Evolutionary conservation across 179 eudicot species (phyloP), one percentile per base, ranked within the genome.

Genomic region (Spergularia azorica): DNA sequence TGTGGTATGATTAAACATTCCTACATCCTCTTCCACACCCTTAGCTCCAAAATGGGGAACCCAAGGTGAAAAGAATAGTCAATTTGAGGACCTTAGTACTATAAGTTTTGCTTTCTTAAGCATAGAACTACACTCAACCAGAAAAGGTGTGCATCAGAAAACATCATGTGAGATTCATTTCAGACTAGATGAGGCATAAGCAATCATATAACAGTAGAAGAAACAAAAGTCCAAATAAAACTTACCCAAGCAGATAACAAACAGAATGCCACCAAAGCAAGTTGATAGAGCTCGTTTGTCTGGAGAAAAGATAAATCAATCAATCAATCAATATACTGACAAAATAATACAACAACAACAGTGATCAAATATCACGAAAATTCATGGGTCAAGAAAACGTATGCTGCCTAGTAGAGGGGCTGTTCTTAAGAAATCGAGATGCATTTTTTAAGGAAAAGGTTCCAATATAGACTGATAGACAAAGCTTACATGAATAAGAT

Each of bases 221-320:
- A 55, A 62, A 66, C 63, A 66, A 71, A 57, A 18, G 64, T 14
- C 16, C 61, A n/a, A 63, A 61, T 50, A 63, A 57, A 32, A 76
- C 95, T 79, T 84, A 95, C 98, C 98, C 97, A 93, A 77, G 97
- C 98, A 71, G 97, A 95, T 74, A 93, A 83, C 85, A 95, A 88
- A 90, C 98, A 95, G 88, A 95, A 95, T 7, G 98, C 98, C 81
- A 95, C 98, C 62, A 88, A 80, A 76, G 97, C 97, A 62, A 95
- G 97, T 86, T 95, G 98, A 85, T 91, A 95, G 38, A 95, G 96
- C 83, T 95, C 98, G 81, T 93, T 95, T 77, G 98, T 93, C 98
- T 95, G 93, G 48, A 76, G 60, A 59, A 74, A 54, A 83, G 73
- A 71, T 82, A 36, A 77, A 32, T 26, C 32, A 26, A 64, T 36